phyloP scores from a whole-genome alignment of 1,139 yeast species.

The Taphrina sp. region DNA sequence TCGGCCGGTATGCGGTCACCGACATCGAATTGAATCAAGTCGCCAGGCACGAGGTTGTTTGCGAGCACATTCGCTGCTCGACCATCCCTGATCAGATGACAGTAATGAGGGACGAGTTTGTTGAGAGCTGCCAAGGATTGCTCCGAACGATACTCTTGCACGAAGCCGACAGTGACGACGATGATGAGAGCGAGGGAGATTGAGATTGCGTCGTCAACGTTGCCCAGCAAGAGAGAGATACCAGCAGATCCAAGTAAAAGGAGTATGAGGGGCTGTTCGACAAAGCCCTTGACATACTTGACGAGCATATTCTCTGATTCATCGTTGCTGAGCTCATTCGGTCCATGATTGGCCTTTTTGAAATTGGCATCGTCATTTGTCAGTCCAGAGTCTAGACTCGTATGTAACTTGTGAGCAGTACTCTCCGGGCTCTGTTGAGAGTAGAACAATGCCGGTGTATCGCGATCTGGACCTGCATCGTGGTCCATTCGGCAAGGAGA shows the following conservation, averaged over 20 bases:
- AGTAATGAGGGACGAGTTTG: constrained; percentile 88
- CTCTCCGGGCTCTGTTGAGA: constrained; percentile 23
- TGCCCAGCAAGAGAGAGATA: constrained; percentile 83
- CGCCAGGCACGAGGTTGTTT: constrained; percentile 87
- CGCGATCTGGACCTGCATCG: constrained; percentile 19
- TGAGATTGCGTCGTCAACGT: constrained; percentile 86
- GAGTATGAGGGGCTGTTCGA: constrained; percentile 84
- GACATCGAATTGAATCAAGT: constrained; percentile 77
- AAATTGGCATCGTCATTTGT: constrained; percentile 27
- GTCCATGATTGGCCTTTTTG: constrained; percentile 72
- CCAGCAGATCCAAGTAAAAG: constrained; percentile 83
- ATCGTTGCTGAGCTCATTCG: constrained; percentile 66
- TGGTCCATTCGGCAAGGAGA: constrained; percentile 1
- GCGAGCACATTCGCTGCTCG: constrained; percentile 73
- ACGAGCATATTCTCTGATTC: constrained; percentile 70
- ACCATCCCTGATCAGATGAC: constrained; percentile 80
- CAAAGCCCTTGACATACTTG: constrained; percentile 74
- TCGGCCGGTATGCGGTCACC: constrained; percentile 98
- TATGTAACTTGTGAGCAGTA: constrained; percentile 22
- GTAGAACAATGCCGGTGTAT: constrained; percentile 18
- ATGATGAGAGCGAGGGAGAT: constrained; percentile 34
- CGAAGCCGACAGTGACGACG: constrained; percentile 67
- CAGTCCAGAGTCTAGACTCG: constrained; percentile 24
- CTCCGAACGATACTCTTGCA: constrained; percentile 92
- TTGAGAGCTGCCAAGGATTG: constrained; percentile 87